Evolutionary conservation across 2,329 filamentous ascomycete genomes (phyloP).

Genomic region (Fonsecaea pedrosoi): DNA sequence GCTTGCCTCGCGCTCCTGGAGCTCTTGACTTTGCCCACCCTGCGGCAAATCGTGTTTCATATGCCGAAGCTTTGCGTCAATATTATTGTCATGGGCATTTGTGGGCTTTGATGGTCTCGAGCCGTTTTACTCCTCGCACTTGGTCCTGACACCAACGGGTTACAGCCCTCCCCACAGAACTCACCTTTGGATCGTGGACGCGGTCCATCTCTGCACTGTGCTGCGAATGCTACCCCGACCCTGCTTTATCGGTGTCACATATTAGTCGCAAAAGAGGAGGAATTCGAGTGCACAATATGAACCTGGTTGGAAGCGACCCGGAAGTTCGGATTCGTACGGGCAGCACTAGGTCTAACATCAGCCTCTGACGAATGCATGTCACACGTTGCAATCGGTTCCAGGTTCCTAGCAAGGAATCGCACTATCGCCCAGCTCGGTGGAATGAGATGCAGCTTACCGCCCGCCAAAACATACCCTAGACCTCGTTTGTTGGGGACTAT

Average conservation of each 20-base stretch:
- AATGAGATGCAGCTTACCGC: constrained; percentile 17
- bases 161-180: background rate
- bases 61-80: constrained; percentile 25
- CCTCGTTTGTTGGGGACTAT: constrained; percentile 8
- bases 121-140: background rate
- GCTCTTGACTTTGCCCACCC: constrained; percentile 13
- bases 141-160: background rate
- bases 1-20: constrained; percentile 15
- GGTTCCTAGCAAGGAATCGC: constrained; percentile 7
- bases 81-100: constrained; percentile 4
- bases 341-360: constrained; percentile 23
- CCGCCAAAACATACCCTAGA: constrained; percentile 17
- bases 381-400: constrained; percentile 29
- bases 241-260: background rate
- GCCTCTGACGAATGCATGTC: constrained; percentile 28
- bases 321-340: constrained; percentile 28
- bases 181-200: background rate
- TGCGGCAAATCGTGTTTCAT: constrained; percentile 38
- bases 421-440: constrained; percentile 10
- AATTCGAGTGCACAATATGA: background rate
- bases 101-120: background rate
- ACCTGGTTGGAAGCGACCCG: constrained; percentile 10
- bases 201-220: background rate
- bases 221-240: background rate
- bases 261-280: background rate